Evolutionary conservation across 2,329 filamentous ascomycete species (phyloP), one percentile per base, ranked within the genome.

Genomic region (Cladophialophora immunda): DNA sequence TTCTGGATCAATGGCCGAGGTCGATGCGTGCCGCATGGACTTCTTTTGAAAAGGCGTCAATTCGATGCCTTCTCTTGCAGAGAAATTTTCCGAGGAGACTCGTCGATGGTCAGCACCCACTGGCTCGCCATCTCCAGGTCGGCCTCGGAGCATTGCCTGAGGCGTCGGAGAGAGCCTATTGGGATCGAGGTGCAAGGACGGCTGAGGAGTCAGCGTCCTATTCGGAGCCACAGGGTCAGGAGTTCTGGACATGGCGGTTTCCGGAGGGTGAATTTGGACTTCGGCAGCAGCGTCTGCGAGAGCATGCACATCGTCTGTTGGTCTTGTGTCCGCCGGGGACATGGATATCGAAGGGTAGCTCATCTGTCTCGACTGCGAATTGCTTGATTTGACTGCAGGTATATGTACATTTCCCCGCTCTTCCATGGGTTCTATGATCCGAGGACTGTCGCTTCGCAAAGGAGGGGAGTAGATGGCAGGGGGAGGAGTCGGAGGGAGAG

Each of bases 401-500:
- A 41, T 27, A 58, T 62, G 29, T 38, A 27, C 58, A 57, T 41
- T 58, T 54, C 45, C 68, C 34, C 61, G 60, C 45, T 70, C 68
- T 66, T 64, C 56, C 58, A 53, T 27, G 17, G 68, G 68, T 52
- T 68, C 68, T 5, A 70, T 59, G 17, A 71, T 69, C 30, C 55
- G 64, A n/a, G 67, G 69, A 41, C 67, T 69, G 29, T 68, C 60
- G 45, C 61, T 60, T 59, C 67, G 77, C 74, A 62, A 78, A 77
- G 57, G 79, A 76, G 68, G 76, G 74, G 68, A 81, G 70, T 82
- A 81, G 68, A 79, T 79, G 30, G 79, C 78, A n/a, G 80, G 76
- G 67, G 80, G 80, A 73, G 80, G 78, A 41, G 80, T 77, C 41
- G 78, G 72, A 57, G 78, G 74, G 25, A 71, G 67, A 19, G 67